Base-by-base conservation (phyloP, 2,329 filamentous ascomycete genomes). In the Pseudocercospora macadamiae region DNA sequence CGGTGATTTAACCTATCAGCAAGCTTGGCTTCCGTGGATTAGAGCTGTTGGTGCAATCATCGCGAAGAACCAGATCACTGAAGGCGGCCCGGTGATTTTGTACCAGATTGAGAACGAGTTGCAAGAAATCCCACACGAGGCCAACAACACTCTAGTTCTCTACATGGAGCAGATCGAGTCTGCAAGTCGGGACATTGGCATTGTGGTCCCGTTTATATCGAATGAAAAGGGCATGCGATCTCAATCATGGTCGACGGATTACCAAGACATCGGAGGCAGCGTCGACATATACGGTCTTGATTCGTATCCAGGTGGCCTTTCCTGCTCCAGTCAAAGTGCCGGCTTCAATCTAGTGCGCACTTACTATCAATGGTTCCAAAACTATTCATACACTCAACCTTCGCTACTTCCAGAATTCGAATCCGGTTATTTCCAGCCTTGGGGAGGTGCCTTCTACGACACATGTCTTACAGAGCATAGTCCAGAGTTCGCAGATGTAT, bases 161-260 rank as follows among this genome's bases (percentile, higher is more conserved):
- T 86, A 86, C 64, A 86, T 86, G 84, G 79, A 83, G 57, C 73
- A 81, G 4, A 74, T 88, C 0, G 75, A 87, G 66, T 75, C 80
- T 3, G 76, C 72, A 37, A 83, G 83, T 3, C 74, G 83, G n/a
- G 77, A 77, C 0, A 81, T 81, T 52, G 84, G 84, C 0, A 85
- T 88, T 23, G 76, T 82, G 18, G 77, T 88, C 0, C 86, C 86
- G 0, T 69, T 87, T 2, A 83, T 75, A 30, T 78, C 78, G 54
- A 88, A 88, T 55, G 80, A 85, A 3, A 85, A 85, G 0, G 87
- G 86, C 56, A 82, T 86, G 79, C 76, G 77, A 36, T 76, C 80
- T 0, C 79, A 78, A 63, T 84, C 82, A 1, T 87, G 85, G 86
- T 85, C 83, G 0, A 80, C 80, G 7, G 85, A 88, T 68, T 88